Conservation (phyloP, 176 grass and related monocot species). For the Oryza meyeriana region DNA sequence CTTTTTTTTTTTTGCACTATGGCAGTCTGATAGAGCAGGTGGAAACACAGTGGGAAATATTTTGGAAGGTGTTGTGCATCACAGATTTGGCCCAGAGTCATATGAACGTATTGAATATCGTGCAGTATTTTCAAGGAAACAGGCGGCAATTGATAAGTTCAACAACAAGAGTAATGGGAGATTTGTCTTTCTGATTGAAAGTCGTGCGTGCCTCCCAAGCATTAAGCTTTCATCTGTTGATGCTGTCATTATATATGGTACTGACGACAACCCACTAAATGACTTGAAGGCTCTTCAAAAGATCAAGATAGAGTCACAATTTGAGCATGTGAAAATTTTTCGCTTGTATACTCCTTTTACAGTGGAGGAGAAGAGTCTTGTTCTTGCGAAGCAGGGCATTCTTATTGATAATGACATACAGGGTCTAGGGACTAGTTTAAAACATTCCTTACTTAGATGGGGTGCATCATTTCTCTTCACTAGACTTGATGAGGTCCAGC, state of each 20-base stretch:
- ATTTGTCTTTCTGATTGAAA: slow-evolving; percentile 83
- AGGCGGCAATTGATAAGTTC: slow-evolving; percentile 59
- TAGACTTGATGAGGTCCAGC: slow-evolving; percentile 53
- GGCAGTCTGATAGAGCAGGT: slow-evolving; percentile 52
- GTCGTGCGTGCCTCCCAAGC: slow-evolving; percentile 64
- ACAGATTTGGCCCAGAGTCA: slow-evolving; percentile 71
- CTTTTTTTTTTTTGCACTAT: slow-evolving; percentile 32
- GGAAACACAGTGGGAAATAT: slow-evolving; percentile 55
- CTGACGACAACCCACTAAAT: slow-evolving; percentile 73
- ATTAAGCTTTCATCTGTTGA: slow-evolving; percentile 67
- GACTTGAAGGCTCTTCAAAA: slow-evolving; percentile 59
- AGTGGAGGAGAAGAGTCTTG: slow-evolving; percentile 67
- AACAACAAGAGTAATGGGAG: slow-evolving; percentile 66
- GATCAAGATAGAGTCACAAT: slow-evolving; percentile 55
- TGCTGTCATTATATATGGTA: slow-evolving; percentile 72
- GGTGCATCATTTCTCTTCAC: slow-evolving; percentile 54
- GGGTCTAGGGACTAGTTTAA: slow-evolving; percentile 34
- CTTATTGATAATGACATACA: slow-evolving; percentile 43
- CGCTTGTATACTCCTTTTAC: slow-evolving; percentile 78
- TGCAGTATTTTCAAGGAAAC: slow-evolving; percentile 38
- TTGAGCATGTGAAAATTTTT: slow-evolving; percentile 42
- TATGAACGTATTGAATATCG: slow-evolving; percentile 54
- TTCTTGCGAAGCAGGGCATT: slow-evolving; percentile 62
- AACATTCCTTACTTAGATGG: slow-evolving; percentile 78
- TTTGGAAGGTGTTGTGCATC: slow-evolving; percentile 61